phyloP scores from a whole-genome alignment of 2,329 filamentous ascomycete genomes.

The Elsinoe perseae region DNA sequence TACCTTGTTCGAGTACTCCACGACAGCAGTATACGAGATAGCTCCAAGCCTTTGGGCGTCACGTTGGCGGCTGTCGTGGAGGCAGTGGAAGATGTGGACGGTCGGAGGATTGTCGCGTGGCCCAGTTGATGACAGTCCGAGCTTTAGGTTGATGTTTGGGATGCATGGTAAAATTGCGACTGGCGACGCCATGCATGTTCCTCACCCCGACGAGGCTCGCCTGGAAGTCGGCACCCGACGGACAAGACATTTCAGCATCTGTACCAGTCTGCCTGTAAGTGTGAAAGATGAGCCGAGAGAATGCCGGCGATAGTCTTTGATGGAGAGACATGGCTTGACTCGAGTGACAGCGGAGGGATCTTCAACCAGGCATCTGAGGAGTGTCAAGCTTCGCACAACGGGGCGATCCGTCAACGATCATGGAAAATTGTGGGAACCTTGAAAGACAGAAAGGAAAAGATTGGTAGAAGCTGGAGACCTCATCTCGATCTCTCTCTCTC shows the following conservation, averaged over 20 bases:
- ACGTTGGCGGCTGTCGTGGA: background rate
- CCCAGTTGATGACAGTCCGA: background rate
- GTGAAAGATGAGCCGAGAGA: constrained; percentile 1
- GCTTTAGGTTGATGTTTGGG: background rate
- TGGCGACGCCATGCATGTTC: constrained; percentile 7
- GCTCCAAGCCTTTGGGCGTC: background rate
- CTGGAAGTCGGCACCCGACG: constrained; percentile 1
- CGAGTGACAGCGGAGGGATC: constrained; percentile 3
- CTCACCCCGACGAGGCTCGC: background rate
- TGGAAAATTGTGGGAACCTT: background rate
- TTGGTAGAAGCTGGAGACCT: background rate
- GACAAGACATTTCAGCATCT: background rate
- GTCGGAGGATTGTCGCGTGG: background rate
- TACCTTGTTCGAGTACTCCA: background rate
- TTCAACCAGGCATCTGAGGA: background rate
- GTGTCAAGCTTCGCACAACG: constrained; percentile 2
- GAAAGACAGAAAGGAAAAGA: background rate
- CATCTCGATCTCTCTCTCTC: constrained; percentile 9
- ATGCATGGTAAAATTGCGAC: constrained; percentile 12
- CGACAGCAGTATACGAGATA: background rate
- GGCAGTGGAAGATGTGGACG: background rate
- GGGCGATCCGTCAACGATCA: background rate
- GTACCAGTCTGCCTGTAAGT: background rate
- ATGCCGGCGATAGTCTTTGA: constrained; percentile 1
- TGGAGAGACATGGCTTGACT: background rate